Conservation (phyloP, 1,284 basidiomycete genomes). For the Papiliotrema nemorosa region DNA sequence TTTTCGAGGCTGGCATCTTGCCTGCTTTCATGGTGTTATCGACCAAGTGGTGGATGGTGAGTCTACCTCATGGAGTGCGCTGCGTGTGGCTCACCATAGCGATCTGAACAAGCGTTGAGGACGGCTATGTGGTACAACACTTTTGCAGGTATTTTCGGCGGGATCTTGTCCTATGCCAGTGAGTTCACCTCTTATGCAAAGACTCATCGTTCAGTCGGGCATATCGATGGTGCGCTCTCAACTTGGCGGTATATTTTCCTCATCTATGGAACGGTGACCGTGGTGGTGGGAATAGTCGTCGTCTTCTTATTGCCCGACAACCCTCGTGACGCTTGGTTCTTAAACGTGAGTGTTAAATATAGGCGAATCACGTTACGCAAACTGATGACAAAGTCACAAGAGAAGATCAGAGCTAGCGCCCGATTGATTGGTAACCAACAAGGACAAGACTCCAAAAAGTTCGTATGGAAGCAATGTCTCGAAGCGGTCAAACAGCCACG, state of each 20-base stretch:
- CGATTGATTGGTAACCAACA: not conserved
- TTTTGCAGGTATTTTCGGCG: conserved; percentile 5
- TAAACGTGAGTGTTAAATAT: not conserved
- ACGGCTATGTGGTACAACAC: conserved; percentile 5
- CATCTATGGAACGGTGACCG: conserved; percentile 2
- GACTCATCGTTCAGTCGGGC: not conserved
- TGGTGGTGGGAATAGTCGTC: not conserved
- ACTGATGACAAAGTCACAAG: not conserved
- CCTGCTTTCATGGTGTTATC: not conserved
- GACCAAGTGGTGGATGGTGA: not conserved
- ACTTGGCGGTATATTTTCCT: conserved; percentile 5
- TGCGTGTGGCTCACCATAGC: conserved; percentile 2
- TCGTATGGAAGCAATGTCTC: conserved; percentile 1
- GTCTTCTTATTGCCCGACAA: conserved; percentile 1
- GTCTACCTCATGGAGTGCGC: not conserved
- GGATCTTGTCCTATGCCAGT: conserved; percentile 3
- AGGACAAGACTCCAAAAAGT: conserved; percentile 4
- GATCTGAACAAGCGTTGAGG: not conserved
- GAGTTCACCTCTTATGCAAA: not conserved
- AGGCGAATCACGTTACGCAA: not conserved
- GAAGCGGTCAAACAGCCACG: conserved; percentile 1
- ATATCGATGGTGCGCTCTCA: not conserved
- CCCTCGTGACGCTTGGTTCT: conserved; percentile 1
- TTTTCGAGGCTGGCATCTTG: conserved; percentile 12
- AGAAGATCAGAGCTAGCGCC: not conserved